These are phyloP conservation scores for Hypoxylon sp. DNA, from an alignment of 2,329 filamentous ascomycete species.

Conservation along the genomic window DNA sequence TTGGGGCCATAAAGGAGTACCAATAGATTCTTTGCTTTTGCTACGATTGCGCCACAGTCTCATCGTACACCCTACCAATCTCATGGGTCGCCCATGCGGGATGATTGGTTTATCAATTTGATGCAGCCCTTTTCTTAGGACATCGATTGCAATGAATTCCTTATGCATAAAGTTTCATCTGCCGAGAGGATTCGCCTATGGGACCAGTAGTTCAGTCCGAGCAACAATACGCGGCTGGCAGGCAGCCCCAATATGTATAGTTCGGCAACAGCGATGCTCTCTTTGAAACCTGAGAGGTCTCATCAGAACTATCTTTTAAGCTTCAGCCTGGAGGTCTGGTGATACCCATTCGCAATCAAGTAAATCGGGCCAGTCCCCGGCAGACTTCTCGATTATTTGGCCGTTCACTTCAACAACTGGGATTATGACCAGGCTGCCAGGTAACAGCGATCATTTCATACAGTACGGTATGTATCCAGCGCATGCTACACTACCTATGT, in stretches of 20 bases:
- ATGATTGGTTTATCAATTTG: slow-evolving; percentile 10
- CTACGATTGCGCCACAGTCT: not conserved
- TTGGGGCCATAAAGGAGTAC: not conserved
- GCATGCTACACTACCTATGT: not conserved
- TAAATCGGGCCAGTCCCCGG: not conserved
- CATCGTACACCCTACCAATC: not conserved
- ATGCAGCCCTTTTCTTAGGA: slow-evolving; percentile 1
- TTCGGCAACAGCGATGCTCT: slow-evolving; percentile 12
- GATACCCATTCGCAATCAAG: not conserved
- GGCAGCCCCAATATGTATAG: not conserved
- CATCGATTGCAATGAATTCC: slow-evolving; percentile 7
- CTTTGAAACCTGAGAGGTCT: slow-evolving; percentile 24
- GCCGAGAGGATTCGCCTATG: slow-evolving; percentile 14
- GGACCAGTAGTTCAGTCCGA: not conserved
- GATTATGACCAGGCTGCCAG: not conserved
- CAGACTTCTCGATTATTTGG: not conserved
- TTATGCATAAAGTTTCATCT: slow-evolving; percentile 26
- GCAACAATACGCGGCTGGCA: slow-evolving; percentile 4
- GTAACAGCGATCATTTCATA: not conserved
- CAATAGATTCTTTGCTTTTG: not conserved
- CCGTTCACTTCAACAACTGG: not conserved
- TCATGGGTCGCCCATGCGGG: not conserved
- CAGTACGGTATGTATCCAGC: slow-evolving; percentile 8
- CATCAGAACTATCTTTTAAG: slow-evolving; percentile 11
- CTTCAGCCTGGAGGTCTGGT: not conserved